These are phyloP conservation scores for Paraphoma chrysanthemicola DNA, from an alignment of 2,329 filamentous ascomycete species.

Conservation along the genomic window DNA sequence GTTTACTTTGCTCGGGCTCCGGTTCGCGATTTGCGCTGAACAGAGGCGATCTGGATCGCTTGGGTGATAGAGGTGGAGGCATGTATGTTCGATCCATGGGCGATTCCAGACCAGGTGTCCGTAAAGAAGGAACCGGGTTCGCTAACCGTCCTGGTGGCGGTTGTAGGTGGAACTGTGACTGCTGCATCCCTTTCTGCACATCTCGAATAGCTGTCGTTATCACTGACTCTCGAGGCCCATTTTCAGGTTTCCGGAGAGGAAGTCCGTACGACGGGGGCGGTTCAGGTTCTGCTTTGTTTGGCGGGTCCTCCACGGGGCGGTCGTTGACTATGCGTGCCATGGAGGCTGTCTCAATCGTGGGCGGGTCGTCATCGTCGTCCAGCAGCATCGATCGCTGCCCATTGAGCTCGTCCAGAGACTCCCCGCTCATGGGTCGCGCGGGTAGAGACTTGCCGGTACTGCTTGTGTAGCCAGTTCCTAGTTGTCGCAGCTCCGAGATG, in stretches of 20 bases:
- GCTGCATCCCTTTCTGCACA: conserved; percentile 45
- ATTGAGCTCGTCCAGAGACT: conserved; percentile 53
- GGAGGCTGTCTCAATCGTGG: conserved; percentile 61
- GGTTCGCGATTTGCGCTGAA: conserved; percentile 25
- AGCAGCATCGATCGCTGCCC: conserved; percentile 47
- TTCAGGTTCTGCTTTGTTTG: conserved; percentile 24
- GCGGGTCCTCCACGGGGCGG: conserved; percentile 31
- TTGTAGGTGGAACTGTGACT: conserved; percentile 41
- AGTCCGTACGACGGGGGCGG: conserved; percentile 31
- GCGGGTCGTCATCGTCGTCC: conserved; percentile 44
- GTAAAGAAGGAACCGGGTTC: conserved; percentile 17
- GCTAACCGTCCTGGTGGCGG: conserved; percentile 41
- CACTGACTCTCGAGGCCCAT: conserved; percentile 45
- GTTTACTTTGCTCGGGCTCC: conserved; percentile 24
- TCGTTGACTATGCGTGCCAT: conserved; percentile 60
- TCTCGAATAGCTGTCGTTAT: conserved; percentile 52
- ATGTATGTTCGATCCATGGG: conserved; percentile 67
- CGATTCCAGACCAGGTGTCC: conserved; percentile 48
- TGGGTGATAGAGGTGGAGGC: conserved; percentile 74
- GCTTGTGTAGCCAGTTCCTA: conserved; percentile 63
- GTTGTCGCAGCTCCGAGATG: conserved; percentile 82
- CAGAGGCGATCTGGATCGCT: conserved; percentile 60
- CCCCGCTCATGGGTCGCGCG: conserved; percentile 69
- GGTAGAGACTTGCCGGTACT: conserved; percentile 77
- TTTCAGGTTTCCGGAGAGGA: conserved; percentile 41